A percentile compares a stretch with the other conserved stretches of the same genome.
Conservation (phyloP, 257 asterid species). For the Nicotiana sylvestris region DNA sequence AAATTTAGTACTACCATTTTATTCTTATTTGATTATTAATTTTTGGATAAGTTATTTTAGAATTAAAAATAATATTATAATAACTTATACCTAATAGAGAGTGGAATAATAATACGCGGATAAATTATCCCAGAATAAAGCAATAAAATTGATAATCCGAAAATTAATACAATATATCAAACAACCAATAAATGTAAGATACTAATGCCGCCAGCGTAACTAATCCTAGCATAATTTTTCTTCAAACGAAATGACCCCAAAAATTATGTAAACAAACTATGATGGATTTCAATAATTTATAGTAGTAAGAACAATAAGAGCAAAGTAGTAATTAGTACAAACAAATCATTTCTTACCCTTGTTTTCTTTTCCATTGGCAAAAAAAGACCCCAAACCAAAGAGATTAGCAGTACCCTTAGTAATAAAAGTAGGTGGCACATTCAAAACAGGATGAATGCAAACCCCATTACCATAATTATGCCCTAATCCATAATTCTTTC, state of each 20-base stretch:
- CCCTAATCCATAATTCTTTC: slow-evolving; percentile 29
- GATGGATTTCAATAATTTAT: neutral
- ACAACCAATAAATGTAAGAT: too few relatives aligned
- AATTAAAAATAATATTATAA: too few relatives aligned
- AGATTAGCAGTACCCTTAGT: slow-evolving; percentile 38
- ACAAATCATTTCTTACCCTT: slow-evolving; percentile 28
- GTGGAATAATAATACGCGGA: too few relatives aligned
- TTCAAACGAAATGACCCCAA: neutral
- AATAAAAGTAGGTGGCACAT: slow-evolving; percentile 33
- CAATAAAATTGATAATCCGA: too few relatives aligned
- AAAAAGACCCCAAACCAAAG: slow-evolving; percentile 40
- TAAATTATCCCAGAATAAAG: too few relatives aligned
- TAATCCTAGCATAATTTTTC: too few relatives aligned
- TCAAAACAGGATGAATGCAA: slow-evolving; percentile 32
- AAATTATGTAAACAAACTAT: neutral
- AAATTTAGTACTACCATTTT: too few relatives aligned
- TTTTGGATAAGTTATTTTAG: too few relatives aligned
- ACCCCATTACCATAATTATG: slow-evolving; percentile 25
- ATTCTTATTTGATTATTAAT: too few relatives aligned
- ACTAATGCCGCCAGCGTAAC: too few relatives aligned
- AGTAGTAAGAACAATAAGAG: neutral
- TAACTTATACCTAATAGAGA: too few relatives aligned
- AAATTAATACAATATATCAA: too few relatives aligned
- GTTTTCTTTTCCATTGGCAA: slow-evolving; percentile 35
- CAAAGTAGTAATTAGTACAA: neutral